phyloP scores from a whole-genome alignment of 2,329 filamentous ascomycete genomes.

The Ophiostoma australiae region DNA sequence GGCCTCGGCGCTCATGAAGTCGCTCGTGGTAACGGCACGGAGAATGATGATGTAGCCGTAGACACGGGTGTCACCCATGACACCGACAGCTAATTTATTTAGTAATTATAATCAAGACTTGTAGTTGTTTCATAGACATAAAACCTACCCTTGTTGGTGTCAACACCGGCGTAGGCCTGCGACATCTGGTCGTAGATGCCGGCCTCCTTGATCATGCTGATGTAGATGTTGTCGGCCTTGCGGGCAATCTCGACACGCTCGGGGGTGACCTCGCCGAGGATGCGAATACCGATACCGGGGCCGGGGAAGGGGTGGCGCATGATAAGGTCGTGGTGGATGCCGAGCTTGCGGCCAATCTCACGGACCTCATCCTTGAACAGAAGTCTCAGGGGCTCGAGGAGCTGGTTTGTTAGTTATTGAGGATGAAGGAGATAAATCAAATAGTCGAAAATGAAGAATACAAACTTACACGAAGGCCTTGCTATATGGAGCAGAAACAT shows the following conservation, averaged over 20 bases:
- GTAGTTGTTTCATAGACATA: slow-evolving; percentile 19
- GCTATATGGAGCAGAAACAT: slow-evolving; percentile 15
- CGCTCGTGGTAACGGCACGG: slow-evolving; percentile 45
- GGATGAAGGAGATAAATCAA: not conserved
- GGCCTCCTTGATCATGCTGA: slow-evolving; percentile 65
- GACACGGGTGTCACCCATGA: slow-evolving; percentile 38
- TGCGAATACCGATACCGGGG: slow-evolving; percentile 64
- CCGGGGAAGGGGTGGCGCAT: slow-evolving; percentile 52
- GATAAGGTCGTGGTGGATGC: slow-evolving; percentile 68
- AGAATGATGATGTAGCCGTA: slow-evolving; percentile 35
- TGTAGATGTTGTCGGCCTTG: slow-evolving; percentile 74
- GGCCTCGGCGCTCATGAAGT: slow-evolving; percentile 72
- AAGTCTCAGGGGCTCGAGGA: slow-evolving; percentile 73
- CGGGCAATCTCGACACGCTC: slow-evolving; percentile 74
- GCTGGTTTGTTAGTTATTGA: slow-evolving; percentile 35
- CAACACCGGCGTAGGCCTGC: slow-evolving; percentile 46
- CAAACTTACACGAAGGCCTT: slow-evolving; percentile 22
- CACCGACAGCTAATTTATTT: slow-evolving; percentile 35
- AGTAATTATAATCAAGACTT: not conserved
- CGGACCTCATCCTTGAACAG: slow-evolving; percentile 75
- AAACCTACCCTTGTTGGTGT: slow-evolving; percentile 36
- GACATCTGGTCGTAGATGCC: slow-evolving; percentile 60
- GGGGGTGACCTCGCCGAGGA: slow-evolving; percentile 77
- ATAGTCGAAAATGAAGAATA: not conserved
- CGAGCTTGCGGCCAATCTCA: slow-evolving; percentile 61